Evolutionary conservation across 1,139 yeast species (phyloP).

Genomic region (Ogataea hybrid): DNA sequence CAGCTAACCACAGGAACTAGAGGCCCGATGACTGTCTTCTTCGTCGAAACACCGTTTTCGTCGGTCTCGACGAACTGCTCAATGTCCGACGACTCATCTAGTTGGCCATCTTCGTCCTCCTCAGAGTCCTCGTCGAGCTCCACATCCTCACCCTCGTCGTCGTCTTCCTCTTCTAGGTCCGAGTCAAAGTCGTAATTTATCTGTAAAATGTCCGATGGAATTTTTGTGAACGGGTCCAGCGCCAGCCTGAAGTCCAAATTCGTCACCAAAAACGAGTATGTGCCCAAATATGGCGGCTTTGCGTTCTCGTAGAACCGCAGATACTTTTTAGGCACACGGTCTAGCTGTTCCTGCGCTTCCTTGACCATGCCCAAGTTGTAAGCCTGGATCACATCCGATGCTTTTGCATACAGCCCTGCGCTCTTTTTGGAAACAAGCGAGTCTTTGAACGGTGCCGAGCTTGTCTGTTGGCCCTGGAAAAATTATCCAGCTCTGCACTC

Average conservation of each 20-base stretch:
- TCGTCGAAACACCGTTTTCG: conserved; percentile 36
- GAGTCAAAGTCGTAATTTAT: conserved; percentile 71
- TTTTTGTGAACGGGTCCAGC: conserved; percentile 45
- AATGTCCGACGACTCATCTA: conserved; percentile 46
- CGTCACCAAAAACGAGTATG: conserved; percentile 44
- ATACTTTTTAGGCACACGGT: conserved; percentile 52
- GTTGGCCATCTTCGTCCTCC: conserved; percentile 36
- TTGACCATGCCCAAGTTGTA: conserved; percentile 33
- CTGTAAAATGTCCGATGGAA: conserved; percentile 36
- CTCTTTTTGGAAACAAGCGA: conserved; percentile 15
- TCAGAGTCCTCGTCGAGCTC: conserved; percentile 61
- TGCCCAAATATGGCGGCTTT: conserved; percentile 82
- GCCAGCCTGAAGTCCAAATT: conserved; percentile 19
- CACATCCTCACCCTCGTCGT: conserved; percentile 58
- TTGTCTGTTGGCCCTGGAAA: conserved; percentile 16
- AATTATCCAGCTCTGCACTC: conserved; percentile 26
- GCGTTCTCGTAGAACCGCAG: conserved; percentile 79
- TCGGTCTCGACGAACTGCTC: conserved; percentile 63
- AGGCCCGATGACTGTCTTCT: conserved; percentile 52
- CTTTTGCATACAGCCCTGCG: conserved; percentile 18
- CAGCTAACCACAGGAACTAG: conserved; percentile 51
- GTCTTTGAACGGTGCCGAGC: not conserved
- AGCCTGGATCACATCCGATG: conserved; percentile 31
- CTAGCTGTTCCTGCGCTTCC: conserved; percentile 36
- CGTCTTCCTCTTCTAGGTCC: conserved; percentile 77